Evolutionary conservation across 805 yeast genomes (phyloP).

Genomic region (Zygosaccharomyces siamensis): DNA sequence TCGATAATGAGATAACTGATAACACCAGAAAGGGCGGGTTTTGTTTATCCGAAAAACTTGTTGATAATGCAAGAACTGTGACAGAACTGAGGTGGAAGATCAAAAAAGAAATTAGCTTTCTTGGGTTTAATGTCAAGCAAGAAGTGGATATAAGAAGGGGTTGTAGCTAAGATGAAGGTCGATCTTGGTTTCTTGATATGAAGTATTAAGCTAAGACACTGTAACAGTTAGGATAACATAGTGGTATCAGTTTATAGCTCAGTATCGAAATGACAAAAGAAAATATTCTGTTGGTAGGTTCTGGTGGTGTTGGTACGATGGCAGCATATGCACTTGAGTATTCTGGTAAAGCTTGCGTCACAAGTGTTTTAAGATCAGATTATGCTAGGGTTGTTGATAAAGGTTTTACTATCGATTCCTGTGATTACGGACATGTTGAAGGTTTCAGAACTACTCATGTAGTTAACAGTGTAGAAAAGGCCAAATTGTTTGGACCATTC

Average conservation of each 20-base stretch:
- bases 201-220: too few species aligned
- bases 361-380: slow-evolving; percentile 58
- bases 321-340: slow-evolving; percentile 56
- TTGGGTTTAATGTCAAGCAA: too few species aligned
- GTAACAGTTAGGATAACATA: too few species aligned
- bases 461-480: slow-evolving; percentile 39
- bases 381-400: slow-evolving; percentile 42
- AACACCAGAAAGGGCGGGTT: not conserved
- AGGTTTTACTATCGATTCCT: slow-evolving; percentile 54
- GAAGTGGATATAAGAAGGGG: too few species aligned
- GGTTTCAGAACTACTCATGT: slow-evolving; percentile 46
- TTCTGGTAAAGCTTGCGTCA: slow-evolving; percentile 45
- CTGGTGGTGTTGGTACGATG: slow-evolving; percentile 76
- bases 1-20: not conserved
- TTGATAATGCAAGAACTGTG: not conserved
- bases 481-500: slow-evolving; percentile 36
- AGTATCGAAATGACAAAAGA: slow-evolving; percentile 3
- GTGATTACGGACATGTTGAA: slow-evolving; percentile 50
- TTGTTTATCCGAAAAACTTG: not conserved
- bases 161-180: too few species aligned
- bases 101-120: too few species aligned
- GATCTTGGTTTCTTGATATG: too few species aligned
- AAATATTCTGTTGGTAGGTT: slow-evolving; percentile 55
- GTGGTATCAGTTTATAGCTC: not conserved
- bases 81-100: too few species aligned